A percentile compares a stretch with the other conserved stretches of the same genome.
Conservation (phyloP, 176 grass and related monocot genomes). For the Avena eriantha region DNA sequence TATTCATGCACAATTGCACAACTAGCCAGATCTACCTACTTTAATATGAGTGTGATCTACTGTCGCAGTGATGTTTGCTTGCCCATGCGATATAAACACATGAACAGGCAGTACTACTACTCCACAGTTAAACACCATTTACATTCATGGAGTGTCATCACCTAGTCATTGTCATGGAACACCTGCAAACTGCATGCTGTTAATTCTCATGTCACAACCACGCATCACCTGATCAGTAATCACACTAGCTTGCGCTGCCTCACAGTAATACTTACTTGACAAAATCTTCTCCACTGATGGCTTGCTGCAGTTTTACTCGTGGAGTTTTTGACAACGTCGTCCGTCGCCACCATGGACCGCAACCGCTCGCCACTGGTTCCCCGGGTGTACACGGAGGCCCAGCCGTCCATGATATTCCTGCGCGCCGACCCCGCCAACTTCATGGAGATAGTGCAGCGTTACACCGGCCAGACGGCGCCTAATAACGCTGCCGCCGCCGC, state of each 20-base stretch:
- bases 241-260: background rate
- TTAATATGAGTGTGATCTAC: too few species aligned
- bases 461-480: slow-evolving; percentile 33
- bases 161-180: background rate
- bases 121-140: too few species aligned
- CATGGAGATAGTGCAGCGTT: slow-evolving; percentile 51
- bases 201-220: background rate
- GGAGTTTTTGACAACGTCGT: background rate
- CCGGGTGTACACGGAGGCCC: background rate
- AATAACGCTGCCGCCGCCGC: background rate
- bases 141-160: background rate
- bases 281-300: background rate
- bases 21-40: too few species aligned
- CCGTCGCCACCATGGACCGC: slow-evolving; percentile 23
- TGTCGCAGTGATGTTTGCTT: too few species aligned
- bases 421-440: background rate
- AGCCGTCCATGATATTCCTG: background rate
- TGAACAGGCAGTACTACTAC: too few species aligned
- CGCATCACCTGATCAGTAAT: background rate
- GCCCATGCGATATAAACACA: too few species aligned
- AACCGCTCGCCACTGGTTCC: background rate
- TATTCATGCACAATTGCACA: too few species aligned
- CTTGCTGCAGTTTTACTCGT: background rate
- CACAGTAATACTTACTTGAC: background rate
- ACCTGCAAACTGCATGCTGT: background rate